Percentiles rank a stretch among this genome's conserved stretches.
phyloP scores from a whole-genome alignment of 495 filamentous ascomycete species.

The Hypoxylon fuscum region DNA sequence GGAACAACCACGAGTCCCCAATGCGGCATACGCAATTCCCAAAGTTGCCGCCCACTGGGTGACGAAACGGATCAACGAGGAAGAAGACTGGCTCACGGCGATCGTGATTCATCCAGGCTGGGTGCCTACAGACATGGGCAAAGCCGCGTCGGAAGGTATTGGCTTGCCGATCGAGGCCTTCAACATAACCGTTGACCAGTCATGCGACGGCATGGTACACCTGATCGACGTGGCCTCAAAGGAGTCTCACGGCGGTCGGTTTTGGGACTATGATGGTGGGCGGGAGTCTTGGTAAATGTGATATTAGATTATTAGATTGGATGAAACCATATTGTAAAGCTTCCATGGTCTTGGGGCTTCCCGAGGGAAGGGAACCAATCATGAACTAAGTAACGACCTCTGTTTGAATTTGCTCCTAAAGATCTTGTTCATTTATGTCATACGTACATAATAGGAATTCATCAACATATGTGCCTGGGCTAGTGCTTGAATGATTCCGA shows the following conservation, averaged over 20 bases:
- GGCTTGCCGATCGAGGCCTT: slow-evolving; percentile 50
- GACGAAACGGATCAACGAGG: slow-evolving; percentile 48
- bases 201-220: slow-evolving; percentile 47
- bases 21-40: slow-evolving; percentile 52
- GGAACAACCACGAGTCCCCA: slow-evolving; percentile 36
- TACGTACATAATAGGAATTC: too few species aligned
- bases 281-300: slow-evolving; percentile 20
- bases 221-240: slow-evolving; percentile 49
- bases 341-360: too few species aligned
- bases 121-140: slow-evolving; percentile 58
- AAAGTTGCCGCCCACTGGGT: slow-evolving; percentile 55
- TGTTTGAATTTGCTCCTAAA: too few species aligned
- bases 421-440: too few species aligned
- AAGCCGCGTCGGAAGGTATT: slow-evolving; percentile 46
- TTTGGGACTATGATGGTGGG: slow-evolving; percentile 39
- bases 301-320: not conserved
- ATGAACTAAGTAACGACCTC: too few species aligned
- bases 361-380: too few species aligned
- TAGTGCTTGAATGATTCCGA: too few species aligned
- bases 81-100: slow-evolving; percentile 50
- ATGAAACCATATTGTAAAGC: not conserved
- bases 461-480: too few species aligned
- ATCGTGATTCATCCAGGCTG: slow-evolving; percentile 46
- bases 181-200: slow-evolving; percentile 47
- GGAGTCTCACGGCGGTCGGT: slow-evolving; percentile 52